Evolutionary conservation across 495 filamentous ascomycete species (phyloP).

Genomic region (Tuber magnatum): DNA sequence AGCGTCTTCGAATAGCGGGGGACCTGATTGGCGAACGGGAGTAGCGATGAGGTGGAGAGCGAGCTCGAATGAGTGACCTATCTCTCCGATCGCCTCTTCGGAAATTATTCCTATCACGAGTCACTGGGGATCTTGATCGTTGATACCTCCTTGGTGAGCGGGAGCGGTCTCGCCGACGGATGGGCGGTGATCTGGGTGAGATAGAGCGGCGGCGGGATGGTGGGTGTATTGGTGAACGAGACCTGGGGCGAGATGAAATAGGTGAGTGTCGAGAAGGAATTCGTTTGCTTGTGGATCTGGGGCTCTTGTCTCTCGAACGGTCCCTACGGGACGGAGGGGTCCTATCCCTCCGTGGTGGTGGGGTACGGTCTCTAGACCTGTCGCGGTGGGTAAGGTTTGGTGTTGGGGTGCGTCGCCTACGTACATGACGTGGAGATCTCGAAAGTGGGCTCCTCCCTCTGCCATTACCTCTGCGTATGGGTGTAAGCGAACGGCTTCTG

Average conservation of each 20-base stretch:
- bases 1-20: conserved; percentile 29
- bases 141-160: conserved; percentile 28
- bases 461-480: conserved; percentile 34
- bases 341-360: conserved; percentile 30
- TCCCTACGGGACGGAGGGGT: conserved; percentile 24
- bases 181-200: conserved; percentile 30
- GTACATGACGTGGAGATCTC: conserved; percentile 34
- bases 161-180: conserved; percentile 28
- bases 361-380: conserved; percentile 35
- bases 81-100: conserved; percentile 32
- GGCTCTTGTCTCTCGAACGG: conserved; percentile 31
- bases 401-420: conserved; percentile 30
- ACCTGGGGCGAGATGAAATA: conserved; percentile 23
- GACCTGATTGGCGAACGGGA: conserved; percentile 36
- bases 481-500: conserved; percentile 35
- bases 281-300: conserved; percentile 27
- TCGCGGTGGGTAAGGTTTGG: conserved; percentile 23
- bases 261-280: conserved; percentile 20
- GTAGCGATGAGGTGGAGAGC: conserved; percentile 32
- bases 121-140: conserved; percentile 32
- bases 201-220: conserved; percentile 33
- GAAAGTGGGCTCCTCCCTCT: conserved; percentile 25
- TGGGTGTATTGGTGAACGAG: conserved; percentile 28
- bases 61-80: conserved; percentile 24
- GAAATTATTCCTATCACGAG: conserved; percentile 26